Conservation (phyloP, 179 eudicot genomes). For the Gypsophila paniculata region DNA sequence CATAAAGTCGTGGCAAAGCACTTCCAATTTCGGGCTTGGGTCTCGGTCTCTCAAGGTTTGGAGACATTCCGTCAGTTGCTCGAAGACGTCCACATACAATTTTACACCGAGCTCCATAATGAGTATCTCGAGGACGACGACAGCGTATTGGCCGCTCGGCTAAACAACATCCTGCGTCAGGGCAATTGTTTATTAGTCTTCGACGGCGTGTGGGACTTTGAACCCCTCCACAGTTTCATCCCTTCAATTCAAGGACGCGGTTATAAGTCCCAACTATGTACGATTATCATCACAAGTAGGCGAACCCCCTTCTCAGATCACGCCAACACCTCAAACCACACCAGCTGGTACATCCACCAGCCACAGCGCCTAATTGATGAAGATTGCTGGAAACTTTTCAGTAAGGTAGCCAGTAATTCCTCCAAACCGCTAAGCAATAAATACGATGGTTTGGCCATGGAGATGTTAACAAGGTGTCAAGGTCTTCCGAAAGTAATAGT, state of each 20-base stretch:
- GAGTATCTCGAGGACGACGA: background rate
- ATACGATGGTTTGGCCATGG: slow-evolving; percentile 16
- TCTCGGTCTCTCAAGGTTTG: slow-evolving; percentile 19
- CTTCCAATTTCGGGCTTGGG: slow-evolving; percentile 27
- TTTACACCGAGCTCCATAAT: background rate
- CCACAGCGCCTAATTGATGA: slow-evolving; percentile 15
- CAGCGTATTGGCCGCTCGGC: background rate
- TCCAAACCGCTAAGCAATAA: background rate
- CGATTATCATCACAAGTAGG: slow-evolving; percentile 26
- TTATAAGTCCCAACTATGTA: background rate
- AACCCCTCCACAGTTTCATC: slow-evolving; percentile 7
- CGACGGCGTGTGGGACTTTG: slow-evolving; percentile 28
- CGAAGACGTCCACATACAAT: slow-evolving; percentile 16
- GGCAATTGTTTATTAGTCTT: slow-evolving; percentile 26
- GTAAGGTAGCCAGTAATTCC: slow-evolving; percentile 2
- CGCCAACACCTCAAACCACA: background rate
- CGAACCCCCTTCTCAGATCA: background rate
- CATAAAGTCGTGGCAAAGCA: slow-evolving; percentile 6
- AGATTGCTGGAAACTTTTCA: slow-evolving; percentile 27
- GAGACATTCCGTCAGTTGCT: slow-evolving; percentile 1
- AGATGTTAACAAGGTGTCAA: slow-evolving; percentile 25
- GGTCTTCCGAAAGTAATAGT: slow-evolving; percentile 34
- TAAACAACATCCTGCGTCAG: background rate
- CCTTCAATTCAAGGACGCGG: background rate
- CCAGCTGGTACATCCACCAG: slow-evolving; percentile 5